Base-by-base conservation (phyloP, 495 filamentous ascomycete genomes). In the Penicillium paradoxum region DNA sequence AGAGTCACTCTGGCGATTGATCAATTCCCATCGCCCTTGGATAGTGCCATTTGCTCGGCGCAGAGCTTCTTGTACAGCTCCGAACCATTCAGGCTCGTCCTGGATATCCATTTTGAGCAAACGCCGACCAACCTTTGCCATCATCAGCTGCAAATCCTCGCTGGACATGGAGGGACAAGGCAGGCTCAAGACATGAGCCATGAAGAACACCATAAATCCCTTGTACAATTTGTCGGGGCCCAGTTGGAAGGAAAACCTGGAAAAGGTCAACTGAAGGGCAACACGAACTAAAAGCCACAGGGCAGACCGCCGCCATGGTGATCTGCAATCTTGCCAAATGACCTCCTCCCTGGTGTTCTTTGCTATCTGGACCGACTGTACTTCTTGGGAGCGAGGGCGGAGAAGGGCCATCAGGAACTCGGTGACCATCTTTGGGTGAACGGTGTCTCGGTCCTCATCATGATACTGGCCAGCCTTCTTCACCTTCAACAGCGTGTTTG, bases 331-430 rank as follows among this genome's bases (percentile, higher is more conserved):
- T 2, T 61, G 2, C 76, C 76, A 86, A 21, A 79, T 39, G 1
- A 85, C 77, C 22, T 86, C 81, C 46, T 88, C 83, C 9, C 81
- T 73, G 14, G 79, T 85, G 43, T 76, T 71, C 57, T 87, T 88
- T n/a, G 52, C 43, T 6, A 86, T 69, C 1, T 69, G 64, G 5
- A 43, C 4, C 0, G 67, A 61, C 0, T 66, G 48, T 0, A 62
- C 44, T 4, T 54, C 53, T 0, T 33, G 72, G 62, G 42, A 6
- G 53, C 53, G 0, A 33, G 73, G 74, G 3, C 59, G 55, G 6
- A 88, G 51, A 24, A 80, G 58, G 0, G 69, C 69, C 3, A 68
- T 69, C 6, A 89, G 58, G 42, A 84, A 63, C 27, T 81, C 76
- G 0, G 80, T 83, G 15, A 86, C 67, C 17, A 86, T 69, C 17